Percentiles rank a stretch among this genome's conserved stretches.
phyloP scores from a whole-genome alignment of 306 rosid genomes.

The Vigna unguiculata region DNA sequence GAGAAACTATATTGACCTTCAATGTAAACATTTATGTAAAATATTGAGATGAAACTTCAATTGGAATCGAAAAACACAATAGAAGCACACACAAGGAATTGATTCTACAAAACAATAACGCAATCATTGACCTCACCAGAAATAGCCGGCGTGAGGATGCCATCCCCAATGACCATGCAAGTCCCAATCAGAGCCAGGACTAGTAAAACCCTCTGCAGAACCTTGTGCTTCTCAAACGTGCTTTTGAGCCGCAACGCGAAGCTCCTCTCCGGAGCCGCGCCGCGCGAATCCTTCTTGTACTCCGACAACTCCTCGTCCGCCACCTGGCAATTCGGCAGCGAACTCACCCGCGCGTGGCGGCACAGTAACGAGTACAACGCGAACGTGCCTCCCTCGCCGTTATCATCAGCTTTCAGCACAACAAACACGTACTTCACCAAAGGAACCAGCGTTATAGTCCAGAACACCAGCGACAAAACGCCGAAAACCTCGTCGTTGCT shows the following conservation, averaged over 20 bases:
- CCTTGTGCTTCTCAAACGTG: conserved; percentile 70
- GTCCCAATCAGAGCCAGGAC: conserved; percentile 90
- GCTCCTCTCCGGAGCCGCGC: conserved; percentile 43
- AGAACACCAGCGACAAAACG: conserved; percentile 86
- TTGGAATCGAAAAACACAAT: not conserved
- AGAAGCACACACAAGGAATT: not conserved
- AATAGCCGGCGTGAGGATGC: conserved; percentile 90
- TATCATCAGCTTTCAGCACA: conserved; percentile 88
- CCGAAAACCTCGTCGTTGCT: conserved; percentile 86
- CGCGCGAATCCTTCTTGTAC: conserved; percentile 55
- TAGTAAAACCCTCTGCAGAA: conserved; percentile 81
- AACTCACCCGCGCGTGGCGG: conserved; percentile 79
- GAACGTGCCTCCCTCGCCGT: conserved; percentile 99
- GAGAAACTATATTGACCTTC: not conserved
- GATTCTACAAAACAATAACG: not conserved
- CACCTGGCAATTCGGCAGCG: conserved; percentile 74
- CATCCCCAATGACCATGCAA: conserved; percentile 99
- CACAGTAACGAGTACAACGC: conserved; percentile 91
- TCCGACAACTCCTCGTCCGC: conserved; percentile 79
- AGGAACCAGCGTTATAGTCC: conserved; percentile 89
- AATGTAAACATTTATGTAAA: not conserved
- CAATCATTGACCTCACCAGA: conserved; percentile 59
- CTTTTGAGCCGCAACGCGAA: conserved; percentile 60
- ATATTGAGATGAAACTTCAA: not conserved
- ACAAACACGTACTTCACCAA: conserved; percentile 85